Conservation (phyloP, 441 rosid genomes). For the Populus hybrid region DNA sequence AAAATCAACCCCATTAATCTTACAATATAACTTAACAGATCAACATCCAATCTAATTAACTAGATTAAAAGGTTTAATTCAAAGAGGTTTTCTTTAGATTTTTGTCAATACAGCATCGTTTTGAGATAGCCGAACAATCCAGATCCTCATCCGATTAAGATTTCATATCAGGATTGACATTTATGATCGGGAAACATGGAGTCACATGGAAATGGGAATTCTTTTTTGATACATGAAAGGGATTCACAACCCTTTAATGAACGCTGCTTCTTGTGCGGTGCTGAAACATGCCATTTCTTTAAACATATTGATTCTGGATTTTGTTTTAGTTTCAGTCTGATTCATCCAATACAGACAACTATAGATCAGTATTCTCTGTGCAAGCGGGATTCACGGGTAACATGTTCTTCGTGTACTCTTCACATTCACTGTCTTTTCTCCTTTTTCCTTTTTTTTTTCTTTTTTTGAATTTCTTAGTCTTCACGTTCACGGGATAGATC, state of each 20-base stretch:
- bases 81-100: too few relatives aligned
- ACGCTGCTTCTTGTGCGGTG: conserved; percentile 1
- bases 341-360: neutral
- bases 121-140: too few relatives aligned
- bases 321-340: neutral
- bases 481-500: neutral
- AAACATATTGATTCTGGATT: neutral
- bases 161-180: too few relatives aligned
- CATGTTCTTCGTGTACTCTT: neutral
- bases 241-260: neutral
- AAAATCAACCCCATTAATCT: too few relatives aligned
- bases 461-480: too few relatives aligned
- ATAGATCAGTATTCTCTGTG: neutral
- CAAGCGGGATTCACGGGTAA: neutral
- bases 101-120: too few relatives aligned
- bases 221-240: neutral
- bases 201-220: conserved; percentile 24
- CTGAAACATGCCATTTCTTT: neutral
- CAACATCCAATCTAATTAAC: too few relatives aligned
- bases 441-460: too few relatives aligned
- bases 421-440: neutral
- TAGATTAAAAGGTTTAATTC: too few relatives aligned
- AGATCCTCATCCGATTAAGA: too few relatives aligned
- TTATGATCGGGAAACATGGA: neutral
- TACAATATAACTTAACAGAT: too few relatives aligned